Conservation (phyloP, 2,329 filamentous ascomycete species). For the Penicillium sp. region DNA sequence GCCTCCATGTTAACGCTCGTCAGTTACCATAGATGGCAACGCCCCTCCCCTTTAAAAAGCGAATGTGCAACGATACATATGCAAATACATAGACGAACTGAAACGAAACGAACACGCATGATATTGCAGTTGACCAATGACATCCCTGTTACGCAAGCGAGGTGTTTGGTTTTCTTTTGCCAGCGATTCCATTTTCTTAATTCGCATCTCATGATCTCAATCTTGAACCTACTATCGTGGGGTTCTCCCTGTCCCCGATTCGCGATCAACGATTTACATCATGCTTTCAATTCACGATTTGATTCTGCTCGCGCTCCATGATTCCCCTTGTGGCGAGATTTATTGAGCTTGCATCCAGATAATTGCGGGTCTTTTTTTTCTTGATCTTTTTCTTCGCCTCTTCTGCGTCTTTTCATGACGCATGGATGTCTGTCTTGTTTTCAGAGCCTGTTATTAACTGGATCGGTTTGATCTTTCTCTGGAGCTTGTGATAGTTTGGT, state of each 20-base stretch:
- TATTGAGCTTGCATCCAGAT: constrained; percentile 15
- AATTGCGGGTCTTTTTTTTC: constrained; percentile 11
- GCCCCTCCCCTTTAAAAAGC: constrained; percentile 15
- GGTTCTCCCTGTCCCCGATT: not conserved
- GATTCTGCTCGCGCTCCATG: constrained; percentile 10
- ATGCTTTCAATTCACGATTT: constrained; percentile 9
- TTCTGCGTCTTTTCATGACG: constrained; percentile 12
- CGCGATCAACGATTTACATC: constrained; percentile 1
- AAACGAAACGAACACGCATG: constrained; percentile 28
- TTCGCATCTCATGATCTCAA: constrained; percentile 11
- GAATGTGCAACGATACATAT: constrained; percentile 28
- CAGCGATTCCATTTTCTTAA: constrained; percentile 14
- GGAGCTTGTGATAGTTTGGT: constrained; percentile 8
- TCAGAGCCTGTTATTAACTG: not conserved
- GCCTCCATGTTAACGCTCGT: constrained; percentile 2
- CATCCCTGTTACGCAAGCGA: constrained; percentile 24
- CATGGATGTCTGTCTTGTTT: constrained; percentile 14
- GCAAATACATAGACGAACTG: constrained; percentile 28
- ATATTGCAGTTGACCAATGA: constrained; percentile 23
- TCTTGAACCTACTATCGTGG: constrained; percentile 7
- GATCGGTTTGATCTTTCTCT: constrained; percentile 11
- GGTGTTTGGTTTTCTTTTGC: constrained; percentile 27
- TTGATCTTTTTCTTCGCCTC: constrained; percentile 5
- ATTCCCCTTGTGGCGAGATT: constrained; percentile 13
- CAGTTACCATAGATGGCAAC: constrained; percentile 4